Evolutionary conservation across 441 rosid species (phyloP).

Genomic region (Erysimum cheiri): DNA sequence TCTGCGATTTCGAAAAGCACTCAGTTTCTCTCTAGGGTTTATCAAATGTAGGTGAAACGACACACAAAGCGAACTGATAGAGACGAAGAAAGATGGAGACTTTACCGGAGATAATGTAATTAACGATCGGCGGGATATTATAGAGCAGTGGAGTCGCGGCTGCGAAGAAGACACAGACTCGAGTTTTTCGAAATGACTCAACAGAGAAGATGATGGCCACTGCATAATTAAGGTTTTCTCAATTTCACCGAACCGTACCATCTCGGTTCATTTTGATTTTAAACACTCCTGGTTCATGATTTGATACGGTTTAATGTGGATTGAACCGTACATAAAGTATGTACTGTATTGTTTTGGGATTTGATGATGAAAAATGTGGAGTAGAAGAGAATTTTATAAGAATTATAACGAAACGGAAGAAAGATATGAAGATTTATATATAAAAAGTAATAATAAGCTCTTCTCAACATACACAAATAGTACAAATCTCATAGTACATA

Average conservation of each 20-base stretch:
- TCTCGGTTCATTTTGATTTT: background rate
- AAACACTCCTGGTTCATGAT: background rate
- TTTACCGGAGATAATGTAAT: conserved; percentile 19
- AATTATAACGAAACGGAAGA: background rate
- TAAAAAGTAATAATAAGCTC: background rate
- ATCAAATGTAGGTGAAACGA: background rate
- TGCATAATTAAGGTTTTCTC: conserved; percentile 23
- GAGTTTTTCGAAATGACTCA: conserved; percentile 22
- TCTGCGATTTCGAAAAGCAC: conserved; percentile 4
- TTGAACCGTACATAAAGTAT: too few species aligned
- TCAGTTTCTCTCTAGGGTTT: conserved; percentile 24
- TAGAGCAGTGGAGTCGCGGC: conserved; percentile 16
- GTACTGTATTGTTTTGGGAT: background rate
- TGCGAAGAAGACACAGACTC: conserved; percentile 11
- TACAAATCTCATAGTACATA: conserved; percentile 21
- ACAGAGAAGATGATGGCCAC: conserved; percentile 10
- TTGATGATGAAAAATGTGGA: background rate
- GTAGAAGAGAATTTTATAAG: background rate
- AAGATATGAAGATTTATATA: background rate
- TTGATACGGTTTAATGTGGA: too few species aligned
- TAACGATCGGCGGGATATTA: conserved; percentile 5
- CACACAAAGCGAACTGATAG: background rate
- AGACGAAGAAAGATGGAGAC: background rate
- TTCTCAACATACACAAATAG: background rate
- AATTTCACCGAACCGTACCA: background rate